Percentiles rank a stretch among this genome's conserved stretches.
These are phyloP conservation scores for Sherardia arvensis DNA, from an alignment of 257 asterid species.

Conservation along the genomic window DNA sequence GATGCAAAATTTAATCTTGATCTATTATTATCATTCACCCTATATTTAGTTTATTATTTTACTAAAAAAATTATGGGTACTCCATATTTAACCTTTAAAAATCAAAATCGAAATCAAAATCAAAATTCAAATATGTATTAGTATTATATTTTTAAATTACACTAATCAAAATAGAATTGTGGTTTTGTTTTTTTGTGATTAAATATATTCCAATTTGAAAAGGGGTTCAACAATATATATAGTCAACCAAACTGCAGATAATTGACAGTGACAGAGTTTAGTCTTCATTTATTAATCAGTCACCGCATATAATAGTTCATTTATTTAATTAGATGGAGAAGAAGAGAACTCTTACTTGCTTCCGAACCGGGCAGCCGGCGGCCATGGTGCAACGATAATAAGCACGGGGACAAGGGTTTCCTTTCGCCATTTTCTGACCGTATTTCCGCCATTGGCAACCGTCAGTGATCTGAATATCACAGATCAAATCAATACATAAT, in stretches of 20 bases:
- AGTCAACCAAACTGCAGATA: not conserved
- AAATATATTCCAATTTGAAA: not conserved
- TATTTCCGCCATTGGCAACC: conserved; percentile 99
- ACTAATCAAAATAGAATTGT: too few species aligned
- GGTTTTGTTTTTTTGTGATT: not conserved
- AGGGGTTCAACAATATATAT: not conserved
- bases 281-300: not conserved
- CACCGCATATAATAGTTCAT: not conserved
- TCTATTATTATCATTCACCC: too few species aligned
- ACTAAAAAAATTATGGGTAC: too few species aligned
- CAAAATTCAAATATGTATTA: too few species aligned
- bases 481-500: not conserved
- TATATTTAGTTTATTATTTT: too few species aligned
- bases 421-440: conserved; percentile 96
- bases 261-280: not conserved
- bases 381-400: conserved; percentile 98
- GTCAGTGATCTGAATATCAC: conserved; percentile 51
- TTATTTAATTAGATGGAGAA: not conserved
- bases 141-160: too few species aligned
- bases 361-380: conserved; percentile 86
- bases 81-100: too few species aligned
- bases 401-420: conserved; percentile 96
- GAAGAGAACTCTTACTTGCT: conserved; percentile 64
- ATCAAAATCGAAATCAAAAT: too few species aligned
- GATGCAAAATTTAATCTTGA: too few species aligned